A percentile compares a stretch with the other conserved stretches of the same genome.
Evolutionary conservation across 495 filamentous ascomycete genomes (phyloP).

Genomic region (Neurospora sp.): DNA sequence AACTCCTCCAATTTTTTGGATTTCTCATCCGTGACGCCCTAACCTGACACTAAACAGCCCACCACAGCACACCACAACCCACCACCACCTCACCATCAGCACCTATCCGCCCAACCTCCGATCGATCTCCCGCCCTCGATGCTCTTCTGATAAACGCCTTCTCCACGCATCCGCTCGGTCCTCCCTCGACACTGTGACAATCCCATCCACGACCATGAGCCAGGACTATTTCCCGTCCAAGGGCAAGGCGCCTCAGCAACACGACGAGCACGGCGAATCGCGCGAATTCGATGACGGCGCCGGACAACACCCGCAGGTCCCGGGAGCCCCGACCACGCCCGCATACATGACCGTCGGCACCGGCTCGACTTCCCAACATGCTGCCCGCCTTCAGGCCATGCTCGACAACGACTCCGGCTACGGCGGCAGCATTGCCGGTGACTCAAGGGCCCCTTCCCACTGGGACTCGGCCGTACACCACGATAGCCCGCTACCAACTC

Average conservation of each 20-base stretch:
- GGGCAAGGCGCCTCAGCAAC: conserved; percentile 24
- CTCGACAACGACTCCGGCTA: conserved; percentile 89
- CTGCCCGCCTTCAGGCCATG: conserved; percentile 52
- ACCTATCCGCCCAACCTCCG: neutral
- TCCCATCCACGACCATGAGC: conserved; percentile 49
- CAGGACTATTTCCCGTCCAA: conserved; percentile 52
- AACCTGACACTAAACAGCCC: neutral
- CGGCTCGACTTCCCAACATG: conserved; percentile 67
- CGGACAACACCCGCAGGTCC: conserved; percentile 1
- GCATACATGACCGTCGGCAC: conserved; percentile 81
- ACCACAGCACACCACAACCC: neutral
- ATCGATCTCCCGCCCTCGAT: neutral
- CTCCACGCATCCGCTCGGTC: neutral
- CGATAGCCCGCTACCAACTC: conserved; percentile 46
- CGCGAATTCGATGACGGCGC: conserved; percentile 12
- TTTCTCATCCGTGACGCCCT: neutral
- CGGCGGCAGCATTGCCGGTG: conserved; percentile 56
- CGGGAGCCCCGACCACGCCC: conserved; percentile 32
- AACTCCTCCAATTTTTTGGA: conserved; percentile 1
- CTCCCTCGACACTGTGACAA: neutral
- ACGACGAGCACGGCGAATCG: conserved; percentile 10
- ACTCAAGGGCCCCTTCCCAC: conserved; percentile 17
- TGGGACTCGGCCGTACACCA: conserved; percentile 45
- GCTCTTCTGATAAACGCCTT: neutral
- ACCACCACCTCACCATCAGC: neutral